Conservation (phyloP, 2,329 filamentous ascomycete species). For the Elsinoe batatas region DNA sequence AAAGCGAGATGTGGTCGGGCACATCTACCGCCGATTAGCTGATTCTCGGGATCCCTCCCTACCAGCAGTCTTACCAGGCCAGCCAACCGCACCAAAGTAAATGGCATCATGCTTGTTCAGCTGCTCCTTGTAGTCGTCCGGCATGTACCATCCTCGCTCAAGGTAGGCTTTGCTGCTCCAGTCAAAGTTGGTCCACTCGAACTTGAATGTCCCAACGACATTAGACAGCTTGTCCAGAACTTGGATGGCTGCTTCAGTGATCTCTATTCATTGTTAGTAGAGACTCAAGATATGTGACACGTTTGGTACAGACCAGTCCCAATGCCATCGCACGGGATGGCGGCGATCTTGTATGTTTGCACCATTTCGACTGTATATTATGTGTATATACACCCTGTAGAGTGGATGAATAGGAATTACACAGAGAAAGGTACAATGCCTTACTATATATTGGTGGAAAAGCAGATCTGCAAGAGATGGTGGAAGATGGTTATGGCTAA, state of each 20-base stretch:
- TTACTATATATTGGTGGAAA: not conserved
- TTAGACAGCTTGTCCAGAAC: slow-evolving; percentile 38
- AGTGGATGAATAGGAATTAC: not conserved
- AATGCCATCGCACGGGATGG: slow-evolving; percentile 55
- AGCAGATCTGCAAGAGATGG: not conserved
- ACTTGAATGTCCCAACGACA: slow-evolving; percentile 35
- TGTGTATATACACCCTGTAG: not conserved
- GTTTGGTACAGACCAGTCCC: slow-evolving; percentile 28
- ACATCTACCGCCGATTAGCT: slow-evolving; percentile 37
- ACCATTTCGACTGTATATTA: not conserved
- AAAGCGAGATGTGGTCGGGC: slow-evolving; percentile 58
- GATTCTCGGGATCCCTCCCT: not conserved
- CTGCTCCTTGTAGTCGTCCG: slow-evolving; percentile 40
- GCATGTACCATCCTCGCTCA: slow-evolving; percentile 44
- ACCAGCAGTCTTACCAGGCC: slow-evolving; percentile 34
- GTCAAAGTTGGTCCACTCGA: slow-evolving; percentile 44
- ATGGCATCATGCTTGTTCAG: slow-evolving; percentile 45
- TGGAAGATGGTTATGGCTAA: not conserved
- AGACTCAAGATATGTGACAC: slow-evolving; percentile 14
- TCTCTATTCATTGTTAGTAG: slow-evolving; percentile 32
- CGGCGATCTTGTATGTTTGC: slow-evolving; percentile 42
- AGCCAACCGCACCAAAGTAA: slow-evolving; percentile 52
- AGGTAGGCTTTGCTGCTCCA: slow-evolving; percentile 42
- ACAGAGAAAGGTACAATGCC: not conserved
- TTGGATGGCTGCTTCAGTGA: slow-evolving; percentile 47